Percentiles rank a stretch among this genome's conserved stretches.
Evolutionary conservation across 305 asterid species (phyloP).

Genomic region (Solanum aculeatissimum): DNA sequence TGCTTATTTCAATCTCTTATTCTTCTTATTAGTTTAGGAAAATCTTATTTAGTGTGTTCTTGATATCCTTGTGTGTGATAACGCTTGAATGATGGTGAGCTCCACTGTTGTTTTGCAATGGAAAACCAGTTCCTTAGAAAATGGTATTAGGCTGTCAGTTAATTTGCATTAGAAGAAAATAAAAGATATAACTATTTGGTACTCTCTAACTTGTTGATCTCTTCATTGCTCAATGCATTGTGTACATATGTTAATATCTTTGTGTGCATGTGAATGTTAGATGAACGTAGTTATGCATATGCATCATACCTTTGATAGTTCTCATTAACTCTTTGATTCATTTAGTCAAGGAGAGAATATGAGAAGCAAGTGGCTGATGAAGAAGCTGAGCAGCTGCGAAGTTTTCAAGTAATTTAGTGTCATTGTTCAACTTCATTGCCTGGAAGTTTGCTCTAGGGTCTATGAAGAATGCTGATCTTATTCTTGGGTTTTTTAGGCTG

Average conservation of each 20-base stretch:
- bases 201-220: background rate
- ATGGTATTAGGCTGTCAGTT: background rate
- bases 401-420: conserved; percentile 57
- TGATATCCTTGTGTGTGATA: background rate
- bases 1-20: background rate
- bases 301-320: background rate
- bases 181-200: background rate
- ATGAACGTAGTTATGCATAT: background rate
- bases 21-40: background rate
- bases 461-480: background rate
- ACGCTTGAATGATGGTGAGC: background rate
- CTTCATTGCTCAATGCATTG: background rate
- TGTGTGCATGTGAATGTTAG: background rate
- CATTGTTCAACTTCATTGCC: background rate
- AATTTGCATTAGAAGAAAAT: background rate
- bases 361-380: conserved; percentile 79
- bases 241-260: background rate
- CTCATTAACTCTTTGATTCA: conserved; percentile 6
- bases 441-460: background rate
- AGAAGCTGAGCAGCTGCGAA: conserved; percentile 61
- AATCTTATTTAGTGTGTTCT: background rate
- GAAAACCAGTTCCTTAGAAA: background rate
- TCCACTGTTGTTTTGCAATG: background rate
- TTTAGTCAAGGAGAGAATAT: conserved; percentile 68
- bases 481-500: conserved; percentile 44